phyloP scores from a whole-genome alignment of 768 basidiomycete species.

The Rhodotorula graminis region DNA sequence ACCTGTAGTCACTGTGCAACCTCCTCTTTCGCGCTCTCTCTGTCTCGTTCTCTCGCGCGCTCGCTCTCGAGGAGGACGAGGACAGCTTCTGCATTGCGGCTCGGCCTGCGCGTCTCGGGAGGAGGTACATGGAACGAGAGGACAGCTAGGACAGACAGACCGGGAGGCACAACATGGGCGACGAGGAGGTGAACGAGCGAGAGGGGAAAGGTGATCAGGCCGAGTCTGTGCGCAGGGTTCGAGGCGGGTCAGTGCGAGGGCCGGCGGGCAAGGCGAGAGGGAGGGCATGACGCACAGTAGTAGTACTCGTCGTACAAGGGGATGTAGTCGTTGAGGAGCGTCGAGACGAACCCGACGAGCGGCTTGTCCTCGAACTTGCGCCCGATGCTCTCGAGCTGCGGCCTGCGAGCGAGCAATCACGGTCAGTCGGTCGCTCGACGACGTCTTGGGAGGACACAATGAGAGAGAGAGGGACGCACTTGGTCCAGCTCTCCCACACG shows the following conservation, averaged over 20 bases:
- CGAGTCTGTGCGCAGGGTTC: background rate
- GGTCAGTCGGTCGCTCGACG: no score
- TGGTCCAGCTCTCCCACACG: conserved; percentile 42
- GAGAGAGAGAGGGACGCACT: conserved; percentile 19
- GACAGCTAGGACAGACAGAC: background rate
- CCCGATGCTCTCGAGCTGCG: conserved; percentile 31
- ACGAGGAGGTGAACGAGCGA: background rate
- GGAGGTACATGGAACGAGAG: background rate
- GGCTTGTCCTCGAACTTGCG: conserved; percentile 37
- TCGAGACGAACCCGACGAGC: conserved; percentile 34
- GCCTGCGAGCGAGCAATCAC: no score
- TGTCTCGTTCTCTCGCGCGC: no score
- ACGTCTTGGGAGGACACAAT: no score
- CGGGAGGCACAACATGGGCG: background rate
- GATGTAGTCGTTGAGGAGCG: conserved; percentile 33
- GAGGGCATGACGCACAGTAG: conserved; percentile 24
- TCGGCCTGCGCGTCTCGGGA: background rate
- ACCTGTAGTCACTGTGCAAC: conserved; percentile 1
- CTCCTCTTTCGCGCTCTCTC: no score
- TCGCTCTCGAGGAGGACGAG: no score
- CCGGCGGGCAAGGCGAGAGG: background rate
- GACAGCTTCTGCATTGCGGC: no score
- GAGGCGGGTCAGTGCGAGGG: background rate
- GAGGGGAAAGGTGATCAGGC: background rate
- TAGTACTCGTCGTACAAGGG: conserved; percentile 40